phyloP scores from a whole-genome alignment of 169 alveolate species.

The Eimeria maxima region DNA sequence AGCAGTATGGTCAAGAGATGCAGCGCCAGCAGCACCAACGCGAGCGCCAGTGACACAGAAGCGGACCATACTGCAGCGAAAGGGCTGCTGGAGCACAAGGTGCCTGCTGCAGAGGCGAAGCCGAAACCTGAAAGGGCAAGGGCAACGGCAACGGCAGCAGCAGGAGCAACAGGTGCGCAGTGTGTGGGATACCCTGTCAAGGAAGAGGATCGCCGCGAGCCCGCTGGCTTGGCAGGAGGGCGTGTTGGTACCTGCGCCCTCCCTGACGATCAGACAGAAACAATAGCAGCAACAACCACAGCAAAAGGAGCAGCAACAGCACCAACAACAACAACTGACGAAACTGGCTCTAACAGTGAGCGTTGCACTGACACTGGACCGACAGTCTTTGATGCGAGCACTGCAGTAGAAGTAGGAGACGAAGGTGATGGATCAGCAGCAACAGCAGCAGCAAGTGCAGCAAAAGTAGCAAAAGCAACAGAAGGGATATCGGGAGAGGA shows the following conservation, averaged over 20 bases:
- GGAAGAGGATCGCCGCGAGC: background rate
- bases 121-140: background rate
- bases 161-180: background rate
- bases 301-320: background rate
- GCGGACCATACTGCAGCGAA: background rate
- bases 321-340: background rate
- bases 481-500: background rate
- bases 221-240: background rate
- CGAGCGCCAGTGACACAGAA: background rate
- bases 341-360: no score
- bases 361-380: no score
- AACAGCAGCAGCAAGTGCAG: no score
- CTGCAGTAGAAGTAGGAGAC: background rate
- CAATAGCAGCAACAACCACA: background rate
- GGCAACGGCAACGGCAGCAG: no score
- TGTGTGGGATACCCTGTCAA: background rate
- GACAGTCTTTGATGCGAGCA: no score
- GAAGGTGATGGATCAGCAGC: background rate
- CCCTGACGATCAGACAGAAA: background rate
- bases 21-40: background rate
- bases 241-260: background rate
- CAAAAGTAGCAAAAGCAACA: no score
- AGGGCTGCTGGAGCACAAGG: conserved; percentile 1
- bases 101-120: background rate
- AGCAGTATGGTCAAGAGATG: conserved; percentile 8